Evolutionary conservation across 495 filamentous ascomycete genomes (phyloP).

Genomic region (Xylaria telfairii): DNA sequence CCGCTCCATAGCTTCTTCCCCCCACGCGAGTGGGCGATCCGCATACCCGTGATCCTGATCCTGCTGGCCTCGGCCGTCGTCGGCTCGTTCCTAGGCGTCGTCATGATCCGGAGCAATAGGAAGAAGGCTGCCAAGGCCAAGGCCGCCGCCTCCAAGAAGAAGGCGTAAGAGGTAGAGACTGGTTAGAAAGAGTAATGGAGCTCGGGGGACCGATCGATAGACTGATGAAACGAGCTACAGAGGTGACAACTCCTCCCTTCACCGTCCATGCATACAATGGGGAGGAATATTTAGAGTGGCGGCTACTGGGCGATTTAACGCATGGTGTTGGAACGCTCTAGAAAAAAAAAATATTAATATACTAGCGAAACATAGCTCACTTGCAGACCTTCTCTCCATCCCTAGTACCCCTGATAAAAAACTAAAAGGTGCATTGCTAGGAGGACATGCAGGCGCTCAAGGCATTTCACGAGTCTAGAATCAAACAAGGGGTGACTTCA

Average conservation of each 20-base stretch:
- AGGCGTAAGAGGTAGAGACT: slow-evolving; percentile 43
- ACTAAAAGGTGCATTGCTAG: background rate
- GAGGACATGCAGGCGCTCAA: background rate
- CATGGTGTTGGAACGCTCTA: too few relatives aligned
- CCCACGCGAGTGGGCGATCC: slow-evolving; percentile 97
- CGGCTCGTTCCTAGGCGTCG: slow-evolving; percentile 91
- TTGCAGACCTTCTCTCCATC: background rate
- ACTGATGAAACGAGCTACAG: background rate
- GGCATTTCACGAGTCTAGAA: background rate
- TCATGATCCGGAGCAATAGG: slow-evolving; percentile 98
- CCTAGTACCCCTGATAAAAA: background rate
- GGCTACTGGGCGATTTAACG: too few relatives aligned
- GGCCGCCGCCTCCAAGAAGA: slow-evolving; percentile 74
- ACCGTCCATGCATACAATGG: background rate
- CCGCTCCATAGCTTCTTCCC: slow-evolving; percentile 95
- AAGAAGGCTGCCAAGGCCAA: slow-evolving; percentile 96
- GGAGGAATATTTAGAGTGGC: too few relatives aligned
- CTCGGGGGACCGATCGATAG: background rate
- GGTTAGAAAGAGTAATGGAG: background rate
- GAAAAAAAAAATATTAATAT: slow-evolving; percentile 11
- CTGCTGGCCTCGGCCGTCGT: slow-evolving; percentile 92
- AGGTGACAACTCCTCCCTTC: background rate
- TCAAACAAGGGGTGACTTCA: slow-evolving; percentile 28
- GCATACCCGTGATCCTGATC: slow-evolving; percentile 95
- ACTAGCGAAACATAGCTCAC: background rate